Evolutionary conservation across 2,329 filamentous ascomycete genomes (phyloP), one percentile per base, ranked within the genome.

Genomic region (Xylaria sp.): DNA sequence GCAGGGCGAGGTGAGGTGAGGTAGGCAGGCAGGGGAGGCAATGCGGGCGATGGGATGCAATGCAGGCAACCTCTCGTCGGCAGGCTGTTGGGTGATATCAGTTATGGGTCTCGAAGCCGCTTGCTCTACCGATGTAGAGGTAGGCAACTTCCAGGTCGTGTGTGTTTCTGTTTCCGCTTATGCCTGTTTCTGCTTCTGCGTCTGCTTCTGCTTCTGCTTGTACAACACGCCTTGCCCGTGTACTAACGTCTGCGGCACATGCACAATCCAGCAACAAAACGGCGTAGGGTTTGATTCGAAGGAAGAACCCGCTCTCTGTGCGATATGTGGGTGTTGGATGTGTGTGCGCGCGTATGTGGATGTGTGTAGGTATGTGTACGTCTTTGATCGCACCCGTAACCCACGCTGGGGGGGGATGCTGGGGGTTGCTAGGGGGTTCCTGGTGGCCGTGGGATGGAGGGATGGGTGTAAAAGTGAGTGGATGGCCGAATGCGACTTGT

Each of bases 21-120:
- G 48, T 34, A 57, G 29, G 44, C 42, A 45, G n/a, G 17, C 17
- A 48, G 26, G 38, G 16, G 17, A 55, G 43, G 50, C 49, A 39
- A 49, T 22, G 57, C 55, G 50, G 57, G 55, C 55, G 58, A 58
- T 53, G 55, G 47, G 49, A 53, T 21, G 39, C 39, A 21, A 21
- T 21, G 40, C 13, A 19, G 20, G 40, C 40, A 16, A 21, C 19
- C 29, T 34, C 29, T 34, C 40, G 48, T 52, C n/a, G 45, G 47
- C 38, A 41, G 58, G 58, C 50, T 61, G 56, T 61, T 46, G 59
- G 56, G 58, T 61, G 50, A 54, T 61, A 61, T 61, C 52, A 61
- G 50, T 54, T 59, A 61, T 50, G 52, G 58, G 52, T 56, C 55
- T 47, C 26, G 7, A 50, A 47, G 55, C 49, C 46, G 58, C 54